These are phyloP conservation scores for Trichoderma harzianum DNA, from an alignment of 2,329 filamentous ascomycete species.

Conservation along the genomic window DNA sequence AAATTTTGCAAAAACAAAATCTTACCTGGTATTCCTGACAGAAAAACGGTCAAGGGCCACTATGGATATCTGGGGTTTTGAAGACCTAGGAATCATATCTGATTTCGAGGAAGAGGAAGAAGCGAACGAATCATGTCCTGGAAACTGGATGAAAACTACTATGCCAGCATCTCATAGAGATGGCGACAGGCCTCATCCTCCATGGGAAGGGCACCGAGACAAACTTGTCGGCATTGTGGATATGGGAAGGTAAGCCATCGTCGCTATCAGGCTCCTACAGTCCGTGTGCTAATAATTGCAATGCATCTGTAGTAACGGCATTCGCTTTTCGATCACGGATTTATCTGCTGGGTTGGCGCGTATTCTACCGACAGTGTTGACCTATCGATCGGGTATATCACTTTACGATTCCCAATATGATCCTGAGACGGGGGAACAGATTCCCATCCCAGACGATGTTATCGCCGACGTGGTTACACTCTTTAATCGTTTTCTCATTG, in stretches of 20 bases:
- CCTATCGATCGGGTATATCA: constrained; percentile 32
- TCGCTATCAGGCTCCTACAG: neutral
- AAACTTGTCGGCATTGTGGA: constrained; percentile 35
- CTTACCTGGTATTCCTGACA: neutral
- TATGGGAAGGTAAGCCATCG: constrained; percentile 32
- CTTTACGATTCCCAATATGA: constrained; percentile 34
- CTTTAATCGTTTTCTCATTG: constrained; percentile 28
- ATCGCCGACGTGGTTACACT: constrained; percentile 29
- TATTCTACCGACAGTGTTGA: constrained; percentile 50
- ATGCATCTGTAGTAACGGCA: constrained; percentile 55
- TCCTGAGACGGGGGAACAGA: constrained; percentile 29
- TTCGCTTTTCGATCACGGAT: constrained; percentile 62
- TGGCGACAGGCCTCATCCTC: constrained; percentile 22
- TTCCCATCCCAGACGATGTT: constrained; percentile 30
- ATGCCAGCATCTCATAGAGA: neutral
- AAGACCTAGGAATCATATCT: constrained; percentile 8
- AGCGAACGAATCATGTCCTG: neutral
- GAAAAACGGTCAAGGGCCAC: neutral
- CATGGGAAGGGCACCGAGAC: constrained; percentile 31
- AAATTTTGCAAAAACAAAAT: neutral
- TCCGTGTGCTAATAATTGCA: constrained; percentile 3
- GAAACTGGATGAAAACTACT: neutral
- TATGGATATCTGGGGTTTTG: constrained; percentile 14
- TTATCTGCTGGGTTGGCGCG: constrained; percentile 50
- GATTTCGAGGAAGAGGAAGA: constrained; percentile 4